Evolutionary conservation across 1,139 yeast genomes (phyloP).

Genomic region (Trichomonascaceae sp.): DNA sequence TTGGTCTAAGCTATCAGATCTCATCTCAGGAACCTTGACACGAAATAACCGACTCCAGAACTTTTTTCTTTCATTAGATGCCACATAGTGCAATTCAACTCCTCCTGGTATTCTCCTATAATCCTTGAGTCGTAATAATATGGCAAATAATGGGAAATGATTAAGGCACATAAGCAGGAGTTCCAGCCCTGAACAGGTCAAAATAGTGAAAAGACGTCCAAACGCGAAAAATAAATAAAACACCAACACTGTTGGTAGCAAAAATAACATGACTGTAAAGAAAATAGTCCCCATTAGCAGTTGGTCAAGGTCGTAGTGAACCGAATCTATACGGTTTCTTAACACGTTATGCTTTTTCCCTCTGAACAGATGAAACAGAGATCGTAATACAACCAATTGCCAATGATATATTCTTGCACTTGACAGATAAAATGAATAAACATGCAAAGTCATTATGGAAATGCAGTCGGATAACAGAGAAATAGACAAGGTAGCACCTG

Average conservation of each 20-base stretch:
- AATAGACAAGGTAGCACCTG: constrained; percentile 61
- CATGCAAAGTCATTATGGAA: constrained; percentile 60
- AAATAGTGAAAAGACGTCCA: constrained; percentile 48
- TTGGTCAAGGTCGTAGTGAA: constrained; percentile 78
- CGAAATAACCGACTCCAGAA: constrained; percentile 6
- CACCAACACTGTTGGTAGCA: constrained; percentile 82
- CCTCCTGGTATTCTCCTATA: constrained; percentile 91
- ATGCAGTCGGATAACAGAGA: constrained; percentile 62
- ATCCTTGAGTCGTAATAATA: constrained; percentile 73
- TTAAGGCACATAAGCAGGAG: constrained; percentile 60
- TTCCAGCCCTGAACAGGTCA: constrained; percentile 51
- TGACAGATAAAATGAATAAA: constrained; percentile 70
- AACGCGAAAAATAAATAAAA: constrained; percentile 73
- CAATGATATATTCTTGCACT: constrained; percentile 73
- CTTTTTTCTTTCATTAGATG: constrained; percentile 22
- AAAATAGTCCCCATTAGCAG: constrained; percentile 80
- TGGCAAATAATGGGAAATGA: constrained; percentile 80
- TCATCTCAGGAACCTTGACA: constrained; percentile 23
- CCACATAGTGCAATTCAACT: constrained; percentile 39
- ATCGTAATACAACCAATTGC: constrained; percentile 61
- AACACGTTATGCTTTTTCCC: constrained; percentile 85
- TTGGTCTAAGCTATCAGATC: constrained; percentile 20
- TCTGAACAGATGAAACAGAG: constrained; percentile 77
- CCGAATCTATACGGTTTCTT: constrained; percentile 81
- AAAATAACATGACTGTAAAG: constrained; percentile 70